A percentile compares a stretch with the other conserved stretches of the same genome.
Evolutionary conservation across 108 stramenopile species (phyloP).

Genomic region (Aurantiochytrium sp.): DNA sequence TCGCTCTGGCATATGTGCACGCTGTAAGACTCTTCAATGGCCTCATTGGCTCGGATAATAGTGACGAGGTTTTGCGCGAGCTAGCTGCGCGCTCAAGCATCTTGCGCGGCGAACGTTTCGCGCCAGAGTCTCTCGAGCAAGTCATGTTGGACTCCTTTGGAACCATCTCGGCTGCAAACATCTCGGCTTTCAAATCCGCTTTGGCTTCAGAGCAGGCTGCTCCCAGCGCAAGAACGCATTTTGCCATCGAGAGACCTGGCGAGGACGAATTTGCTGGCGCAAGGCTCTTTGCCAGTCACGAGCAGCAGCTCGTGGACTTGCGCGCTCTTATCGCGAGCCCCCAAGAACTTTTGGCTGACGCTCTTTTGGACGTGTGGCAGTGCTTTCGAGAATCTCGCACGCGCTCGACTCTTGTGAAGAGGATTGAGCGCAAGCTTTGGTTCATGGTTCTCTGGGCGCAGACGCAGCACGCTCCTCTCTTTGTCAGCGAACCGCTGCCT

Average conservation of each 20-base stretch:
- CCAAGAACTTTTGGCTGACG: neutral
- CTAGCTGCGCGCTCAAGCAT: neutral
- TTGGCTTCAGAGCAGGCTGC: neutral
- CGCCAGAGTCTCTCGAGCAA: neutral
- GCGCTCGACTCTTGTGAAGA: neutral
- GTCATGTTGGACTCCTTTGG: neutral
- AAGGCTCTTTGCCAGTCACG: neutral
- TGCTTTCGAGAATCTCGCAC: neutral
- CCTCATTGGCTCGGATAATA: neutral
- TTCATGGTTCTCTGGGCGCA: neutral
- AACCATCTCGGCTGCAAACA: neutral
- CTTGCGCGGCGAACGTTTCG: neutral
- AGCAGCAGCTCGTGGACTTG: neutral
- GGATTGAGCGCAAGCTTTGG: neutral
- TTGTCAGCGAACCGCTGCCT: no score
- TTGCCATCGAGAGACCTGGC: no score
- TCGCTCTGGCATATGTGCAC: neutral
- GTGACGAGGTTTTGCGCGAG: neutral
- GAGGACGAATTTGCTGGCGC: neutral
- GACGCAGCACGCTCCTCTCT: neutral
- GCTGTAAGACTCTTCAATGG: neutral
- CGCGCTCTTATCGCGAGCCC: neutral
- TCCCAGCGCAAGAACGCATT: neutral
- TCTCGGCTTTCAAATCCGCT: neutral
- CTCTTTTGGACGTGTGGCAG: neutral